Percentiles rank a stretch among this genome's conserved stretches.
Conservation (phyloP, 352 stramenopile species). For the Globisporangium barbulae region DNA sequence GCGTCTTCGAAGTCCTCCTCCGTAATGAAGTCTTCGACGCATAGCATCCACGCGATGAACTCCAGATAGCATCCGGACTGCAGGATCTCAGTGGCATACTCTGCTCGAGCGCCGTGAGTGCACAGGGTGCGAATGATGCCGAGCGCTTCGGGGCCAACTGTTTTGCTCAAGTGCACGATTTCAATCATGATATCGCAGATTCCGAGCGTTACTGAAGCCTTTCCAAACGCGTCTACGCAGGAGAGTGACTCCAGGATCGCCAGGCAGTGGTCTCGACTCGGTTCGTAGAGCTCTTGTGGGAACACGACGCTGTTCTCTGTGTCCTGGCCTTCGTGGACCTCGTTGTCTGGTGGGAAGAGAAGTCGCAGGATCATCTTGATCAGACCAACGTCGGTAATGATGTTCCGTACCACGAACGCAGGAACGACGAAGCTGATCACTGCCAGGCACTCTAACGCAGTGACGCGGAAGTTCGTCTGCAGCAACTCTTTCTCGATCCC, state of each 20-base stretch:
- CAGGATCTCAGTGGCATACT: slow-evolving; percentile 60
- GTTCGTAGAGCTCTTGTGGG: slow-evolving; percentile 55
- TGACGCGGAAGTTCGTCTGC: slow-evolving; percentile 53
- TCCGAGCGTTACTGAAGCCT: slow-evolving; percentile 41
- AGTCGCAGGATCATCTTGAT: slow-evolving; percentile 77
- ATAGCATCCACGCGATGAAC: slow-evolving; percentile 74
- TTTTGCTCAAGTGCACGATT: slow-evolving; percentile 54
- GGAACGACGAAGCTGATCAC: slow-evolving; percentile 56
- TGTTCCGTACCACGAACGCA: slow-evolving; percentile 50
- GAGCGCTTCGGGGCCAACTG: slow-evolving; percentile 51
- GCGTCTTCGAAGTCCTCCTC: slow-evolving; percentile 60
- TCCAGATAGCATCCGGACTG: slow-evolving; percentile 73
- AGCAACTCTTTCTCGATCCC: slow-evolving; percentile 39
- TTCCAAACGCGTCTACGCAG: slow-evolving; percentile 52
- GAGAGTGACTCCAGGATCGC: slow-evolving; percentile 53
- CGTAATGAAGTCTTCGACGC: slow-evolving; percentile 56
- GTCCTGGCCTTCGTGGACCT: slow-evolving; percentile 66
- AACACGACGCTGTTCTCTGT: slow-evolving; percentile 48
- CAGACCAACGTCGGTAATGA: slow-evolving; percentile 45
- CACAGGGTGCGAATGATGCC: slow-evolving; percentile 69
- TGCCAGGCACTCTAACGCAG: slow-evolving; percentile 61
- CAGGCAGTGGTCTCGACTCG: slow-evolving; percentile 59
- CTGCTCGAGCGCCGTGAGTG: slow-evolving; percentile 34
- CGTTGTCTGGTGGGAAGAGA: slow-evolving; percentile 72
- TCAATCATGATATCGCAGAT: slow-evolving; percentile 83